Evolutionary conservation across 306 rosid genomes (phyloP), one percentile per base, ranked within the genome.

Genomic region (Spatholobus suberectus): DNA sequence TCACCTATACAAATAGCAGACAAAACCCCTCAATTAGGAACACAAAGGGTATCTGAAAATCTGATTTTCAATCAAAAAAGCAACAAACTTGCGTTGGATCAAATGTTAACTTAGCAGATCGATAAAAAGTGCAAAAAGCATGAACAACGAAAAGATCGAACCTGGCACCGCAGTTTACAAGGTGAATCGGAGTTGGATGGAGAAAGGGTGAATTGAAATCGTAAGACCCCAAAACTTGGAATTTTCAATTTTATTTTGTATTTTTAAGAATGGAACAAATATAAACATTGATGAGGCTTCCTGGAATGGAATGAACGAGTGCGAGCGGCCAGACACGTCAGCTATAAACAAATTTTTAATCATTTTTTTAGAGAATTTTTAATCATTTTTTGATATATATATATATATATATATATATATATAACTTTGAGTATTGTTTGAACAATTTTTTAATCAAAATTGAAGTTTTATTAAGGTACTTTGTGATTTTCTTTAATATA

Each of bases 71-170:
- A 47, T 11, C 12, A 20, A 85, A 69, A 51, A 76, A 67, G 4
- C 14, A 57, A 12, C 41, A 0, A 67, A 44, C 24, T 82, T 83
- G 58, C 7, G 70, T 12, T 40, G 87, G 63, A 59, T 85, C 73
- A 57, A 59, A n/a, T 17, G 29, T 27, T 47, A 80, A 78, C 41
- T 47, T 35, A 41, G 27, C 70, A 80, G 89, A 85, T 90, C 90
- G 70, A 80, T 15, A 55, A 55, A 67, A 49, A n/a, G 65, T 57
- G 41, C 3, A 57, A 12, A n/a, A 37, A 37, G 44, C 23, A 70
- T 5, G n/a, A 59, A 79, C 23, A 78, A 47, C 15, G 51, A 37
- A 73, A 58, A 40, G 78, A 84, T 80, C 85, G 58, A 76, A 88
- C 96, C 91, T 77, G 86, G 44, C 52, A 79, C 29, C 32, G 47